Evolutionary conservation across 805 yeast genomes (phyloP).

Genomic region (Pichia eremophila): DNA sequence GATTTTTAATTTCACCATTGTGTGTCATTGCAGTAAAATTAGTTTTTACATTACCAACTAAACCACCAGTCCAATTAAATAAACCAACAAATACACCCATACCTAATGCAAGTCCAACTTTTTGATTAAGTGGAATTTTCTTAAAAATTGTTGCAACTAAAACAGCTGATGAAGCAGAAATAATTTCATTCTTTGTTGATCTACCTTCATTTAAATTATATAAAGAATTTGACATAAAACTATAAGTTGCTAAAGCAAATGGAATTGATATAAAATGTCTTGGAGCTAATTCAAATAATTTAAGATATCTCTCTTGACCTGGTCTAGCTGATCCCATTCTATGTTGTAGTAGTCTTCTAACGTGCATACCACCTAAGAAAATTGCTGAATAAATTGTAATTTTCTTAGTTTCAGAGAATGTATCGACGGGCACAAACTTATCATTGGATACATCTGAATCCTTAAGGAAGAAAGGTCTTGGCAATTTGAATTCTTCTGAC

Average conservation of each 20-base stretch:
- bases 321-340: slow-evolving; percentile 31
- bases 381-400: slow-evolving; percentile 23
- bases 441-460: slow-evolving; percentile 7
- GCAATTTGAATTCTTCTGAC: slow-evolving; percentile 14
- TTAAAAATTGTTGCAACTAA: slow-evolving; percentile 19
- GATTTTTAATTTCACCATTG: slow-evolving; percentile 32
- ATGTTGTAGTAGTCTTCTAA: slow-evolving; percentile 27
- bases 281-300: slow-evolving; percentile 22
- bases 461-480: slow-evolving; percentile 24
- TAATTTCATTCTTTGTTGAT: slow-evolving; percentile 21
- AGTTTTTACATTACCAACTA: slow-evolving; percentile 35
- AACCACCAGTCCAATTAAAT: slow-evolving; percentile 47
- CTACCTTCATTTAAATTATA: slow-evolving; percentile 24
- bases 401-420: slow-evolving; percentile 22
- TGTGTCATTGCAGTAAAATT: slow-evolving; percentile 34
- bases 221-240: slow-evolving; percentile 24
- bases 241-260: slow-evolving; percentile 24
- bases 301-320: slow-evolving; percentile 26
- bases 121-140: slow-evolving; percentile 25
- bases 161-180: slow-evolving; percentile 19
- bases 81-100: slow-evolving; percentile 37
- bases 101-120: slow-evolving; percentile 38
- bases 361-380: slow-evolving; percentile 28
- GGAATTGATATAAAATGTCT: slow-evolving; percentile 27
- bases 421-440: slow-evolving; percentile 23